Base-by-base conservation (phyloP, 495 filamentous ascomycete genomes). In the Bryoglossum gracile region DNA sequence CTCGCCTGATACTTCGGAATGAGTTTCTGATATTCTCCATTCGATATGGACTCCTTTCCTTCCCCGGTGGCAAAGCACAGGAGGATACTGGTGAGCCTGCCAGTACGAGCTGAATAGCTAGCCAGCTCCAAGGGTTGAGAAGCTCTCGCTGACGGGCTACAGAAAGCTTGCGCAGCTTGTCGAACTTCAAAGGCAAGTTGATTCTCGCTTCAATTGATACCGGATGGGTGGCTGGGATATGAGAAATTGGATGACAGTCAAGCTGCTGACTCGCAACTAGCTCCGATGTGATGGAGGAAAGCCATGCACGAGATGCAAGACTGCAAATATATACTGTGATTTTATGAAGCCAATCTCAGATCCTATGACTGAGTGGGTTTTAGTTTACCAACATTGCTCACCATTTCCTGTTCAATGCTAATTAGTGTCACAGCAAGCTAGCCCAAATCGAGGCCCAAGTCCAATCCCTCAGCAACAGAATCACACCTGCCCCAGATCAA, bases 101-200 rank as follows among this genome's bases (percentile, higher is more conserved):
- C 26, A 6, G 6, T 30, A 13, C n/a, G n/a, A n/a, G n/a, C n/a
- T n/a, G n/a, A n/a, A n/a, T n/a, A n/a, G n/a, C n/a, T n/a, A n/a
- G n/a, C n/a, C n/a, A n/a, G n/a, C n/a, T n/a, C n/a, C n/a, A n/a
- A n/a, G n/a, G n/a, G n/a, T n/a, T n/a, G n/a, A n/a, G n/a, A n/a
- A n/a, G n/a, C n/a, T n/a, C n/a, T 38, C 5, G 35, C 35, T 38
- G 10, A 18, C 16, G 10, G 8, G 35, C 6, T 38, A 14, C 41
- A 56, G 53, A 56, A 56, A 56, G 54, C 54, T 8, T 56, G 54
- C 25, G 17, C 54, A 1, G 22, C 37, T 11, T 56, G 54, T 32
- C 24, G 54, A 13, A 45, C 8, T 8, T 56, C 54, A 1, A 56
- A 56, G 25, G 54, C 52, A 25, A 13, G 53, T 14, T 25, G 24